Base-by-base conservation (phyloP, 768 basidiomycete genomes). In the Exidia glandulosa region DNA sequence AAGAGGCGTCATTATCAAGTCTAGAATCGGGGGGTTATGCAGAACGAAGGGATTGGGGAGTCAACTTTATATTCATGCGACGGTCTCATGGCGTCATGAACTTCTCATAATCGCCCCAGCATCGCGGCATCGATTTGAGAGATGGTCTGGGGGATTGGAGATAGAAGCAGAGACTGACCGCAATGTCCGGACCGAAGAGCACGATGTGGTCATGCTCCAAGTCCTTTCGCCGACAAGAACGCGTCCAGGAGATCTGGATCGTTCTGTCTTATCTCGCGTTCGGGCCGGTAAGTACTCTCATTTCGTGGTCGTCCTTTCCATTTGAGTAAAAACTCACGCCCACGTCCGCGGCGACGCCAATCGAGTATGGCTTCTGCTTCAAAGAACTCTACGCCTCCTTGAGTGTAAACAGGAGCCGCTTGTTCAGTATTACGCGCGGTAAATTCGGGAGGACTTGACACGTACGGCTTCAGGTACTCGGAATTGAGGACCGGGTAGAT, bases 401-500 rank as follows among this genome's bases (percentile, higher is more conserved):
- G 7, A 19, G 16, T 19, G 16, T 45, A 45, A 5, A 12, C 41
- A 9, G 41, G 41, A 9, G 7, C 41, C 5, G 7, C 41, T 5
- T 19, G 41, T 10, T 45, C 12, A 5, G 16, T 19, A 9, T 9
- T 9, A 9, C 41, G 41, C 16, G 41, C 16, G 7, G 41, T 4
- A 23, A 45, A 45, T 23, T 45, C 41, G 10, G 23, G 5, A 9
- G 41, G 41, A 9, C 10, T 45, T 23, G 7, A 12, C 5, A 45
- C 41, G 41, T 12, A 45, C 4, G 41, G 41, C 16, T 45, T 45
- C 10, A 45, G 41, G 16, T 45, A 45, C 41, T 45, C 41, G 16
- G 41, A 9, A 19, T 70, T 63, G 61, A 69, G 65, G 1, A 70
- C 65, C 10, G 65, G 63, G 37, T 73, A 68, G 19, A 70, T 66